Conservation (phyloP, 305 asterid species). For the Fraxinus latifolia region DNA sequence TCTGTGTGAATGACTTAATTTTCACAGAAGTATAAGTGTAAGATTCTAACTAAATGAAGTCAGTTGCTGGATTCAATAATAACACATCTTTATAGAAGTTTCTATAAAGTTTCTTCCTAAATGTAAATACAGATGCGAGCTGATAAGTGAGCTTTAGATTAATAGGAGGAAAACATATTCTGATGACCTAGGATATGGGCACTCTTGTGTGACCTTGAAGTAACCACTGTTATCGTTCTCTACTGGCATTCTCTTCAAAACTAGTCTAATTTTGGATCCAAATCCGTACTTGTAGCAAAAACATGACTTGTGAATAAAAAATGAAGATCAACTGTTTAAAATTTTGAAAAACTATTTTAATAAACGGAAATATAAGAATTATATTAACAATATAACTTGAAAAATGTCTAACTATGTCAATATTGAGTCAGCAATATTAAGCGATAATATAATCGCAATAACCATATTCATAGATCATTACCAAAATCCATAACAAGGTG, state of each 20-base stretch:
- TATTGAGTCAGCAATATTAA: neutral
- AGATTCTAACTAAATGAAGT: neutral
- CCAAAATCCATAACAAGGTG: neutral
- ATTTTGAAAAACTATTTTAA: neutral
- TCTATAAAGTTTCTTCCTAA: neutral
- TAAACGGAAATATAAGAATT: neutral
- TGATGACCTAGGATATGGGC: neutral
- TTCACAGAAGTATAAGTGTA: neutral
- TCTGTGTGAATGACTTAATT: neutral
- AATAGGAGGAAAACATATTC: neutral
- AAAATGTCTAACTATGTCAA: neutral
- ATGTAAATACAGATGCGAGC: neutral
- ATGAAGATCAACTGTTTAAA: neutral
- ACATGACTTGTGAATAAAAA: neutral
- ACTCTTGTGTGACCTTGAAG: neutral
- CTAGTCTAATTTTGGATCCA: slow-evolving; percentile 5
- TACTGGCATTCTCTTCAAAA: slow-evolving; percentile 1
- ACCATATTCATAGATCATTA: neutral
- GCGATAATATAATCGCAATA: neutral
- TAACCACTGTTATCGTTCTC: neutral
- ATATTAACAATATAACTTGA: neutral
- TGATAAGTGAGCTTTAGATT: neutral
- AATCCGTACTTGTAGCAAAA: neutral
- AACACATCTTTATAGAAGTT: neutral
- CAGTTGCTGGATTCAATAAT: neutral